phyloP scores from a whole-genome alignment of 2,329 filamentous ascomycete species.

The Penicillium sp. region DNA sequence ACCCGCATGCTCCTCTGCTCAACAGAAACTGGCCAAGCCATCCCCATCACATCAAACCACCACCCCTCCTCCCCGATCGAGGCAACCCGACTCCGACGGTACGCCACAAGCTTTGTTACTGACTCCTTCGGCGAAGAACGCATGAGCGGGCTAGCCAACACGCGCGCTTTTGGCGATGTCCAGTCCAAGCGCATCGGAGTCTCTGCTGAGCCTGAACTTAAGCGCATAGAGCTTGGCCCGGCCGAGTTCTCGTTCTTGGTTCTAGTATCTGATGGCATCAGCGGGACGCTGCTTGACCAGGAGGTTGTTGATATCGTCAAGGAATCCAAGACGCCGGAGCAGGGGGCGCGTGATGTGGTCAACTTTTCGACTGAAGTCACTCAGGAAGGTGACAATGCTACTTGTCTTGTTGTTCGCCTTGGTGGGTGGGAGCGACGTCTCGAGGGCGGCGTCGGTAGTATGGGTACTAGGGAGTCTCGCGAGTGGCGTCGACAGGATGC shows the following conservation, averaged over 20 bases:
- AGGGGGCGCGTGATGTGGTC: slow-evolving; percentile 75
- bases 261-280: slow-evolving; percentile 84
- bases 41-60: slow-evolving; percentile 84
- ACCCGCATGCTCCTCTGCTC: slow-evolving; percentile 87
- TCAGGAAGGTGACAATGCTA: slow-evolving; percentile 62
- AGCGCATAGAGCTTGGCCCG: slow-evolving; percentile 71
- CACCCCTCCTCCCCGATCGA: slow-evolving; percentile 87
- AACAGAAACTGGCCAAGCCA: slow-evolving; percentile 74
- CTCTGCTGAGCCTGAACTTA: slow-evolving; percentile 87
- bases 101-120: slow-evolving; percentile 81
- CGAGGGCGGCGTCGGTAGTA: slow-evolving; percentile 82
- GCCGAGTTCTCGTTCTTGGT: slow-evolving; percentile 89
- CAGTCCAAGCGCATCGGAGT: slow-evolving; percentile 88
- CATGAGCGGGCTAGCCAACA: slow-evolving; percentile 89
- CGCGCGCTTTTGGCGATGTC: slow-evolving; percentile 90
- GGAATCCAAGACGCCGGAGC: slow-evolving; percentile 85
- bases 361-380: slow-evolving; percentile 85
- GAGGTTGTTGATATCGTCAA: slow-evolving; percentile 96
- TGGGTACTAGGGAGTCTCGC: slow-evolving; percentile 88
- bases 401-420: slow-evolving; percentile 60
- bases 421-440: slow-evolving; percentile 62
- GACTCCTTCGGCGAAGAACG: slow-evolving; percentile 98
- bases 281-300: slow-evolving; percentile 80
- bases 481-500: slow-evolving; percentile 81
- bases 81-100: slow-evolving; percentile 77